phyloP scores from a whole-genome alignment of 495 filamentous ascomycete genomes.

The Daldinia decipiens region DNA sequence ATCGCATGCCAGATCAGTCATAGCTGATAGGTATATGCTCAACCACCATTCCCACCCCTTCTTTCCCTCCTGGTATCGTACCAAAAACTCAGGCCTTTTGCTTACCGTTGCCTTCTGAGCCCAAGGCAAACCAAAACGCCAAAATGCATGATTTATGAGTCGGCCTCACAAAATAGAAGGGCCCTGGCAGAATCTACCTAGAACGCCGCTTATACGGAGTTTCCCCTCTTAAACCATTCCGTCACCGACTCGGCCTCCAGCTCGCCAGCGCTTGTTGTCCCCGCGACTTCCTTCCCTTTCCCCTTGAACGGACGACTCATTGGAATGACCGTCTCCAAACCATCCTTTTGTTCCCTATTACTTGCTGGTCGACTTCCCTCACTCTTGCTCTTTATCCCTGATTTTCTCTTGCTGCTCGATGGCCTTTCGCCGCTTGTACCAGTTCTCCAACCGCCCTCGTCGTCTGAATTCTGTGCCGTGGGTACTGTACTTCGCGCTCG shows the following conservation, averaged over 20 bases:
- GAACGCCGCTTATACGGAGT: conserved; percentile 44
- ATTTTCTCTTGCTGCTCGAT: conserved; percentile 31
- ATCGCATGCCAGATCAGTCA: conserved; percentile 24
- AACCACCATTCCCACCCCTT: conserved; percentile 2
- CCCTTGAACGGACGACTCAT: conserved; percentile 39
- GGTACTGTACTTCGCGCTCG: conserved; percentile 65
- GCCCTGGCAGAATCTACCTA: neutral
- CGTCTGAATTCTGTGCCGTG: conserved; percentile 56
- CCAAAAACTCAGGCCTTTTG: conserved; percentile 3
- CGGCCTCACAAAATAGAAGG: neutral
- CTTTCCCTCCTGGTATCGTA: conserved; percentile 4
- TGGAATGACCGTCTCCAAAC: conserved; percentile 1
- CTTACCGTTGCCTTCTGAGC: conserved; percentile 7
- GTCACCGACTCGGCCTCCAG: neutral
- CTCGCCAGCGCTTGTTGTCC: conserved; percentile 39
- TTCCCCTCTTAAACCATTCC: conserved; percentile 38
- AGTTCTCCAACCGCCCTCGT: conserved; percentile 47
- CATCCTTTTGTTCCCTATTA: conserved; percentile 30
- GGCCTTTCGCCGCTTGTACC: conserved; percentile 34
- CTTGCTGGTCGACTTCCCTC: conserved; percentile 37
- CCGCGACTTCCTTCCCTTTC: conserved; percentile 45
- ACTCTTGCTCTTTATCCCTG: conserved; percentile 18
- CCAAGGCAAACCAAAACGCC: conserved; percentile 32
- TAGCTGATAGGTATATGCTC: conserved; percentile 21
- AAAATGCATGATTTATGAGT: conserved; percentile 24